Evolutionary conservation across 352 stramenopile genomes (phyloP).

Genomic region (Peronospora destructor): DNA sequence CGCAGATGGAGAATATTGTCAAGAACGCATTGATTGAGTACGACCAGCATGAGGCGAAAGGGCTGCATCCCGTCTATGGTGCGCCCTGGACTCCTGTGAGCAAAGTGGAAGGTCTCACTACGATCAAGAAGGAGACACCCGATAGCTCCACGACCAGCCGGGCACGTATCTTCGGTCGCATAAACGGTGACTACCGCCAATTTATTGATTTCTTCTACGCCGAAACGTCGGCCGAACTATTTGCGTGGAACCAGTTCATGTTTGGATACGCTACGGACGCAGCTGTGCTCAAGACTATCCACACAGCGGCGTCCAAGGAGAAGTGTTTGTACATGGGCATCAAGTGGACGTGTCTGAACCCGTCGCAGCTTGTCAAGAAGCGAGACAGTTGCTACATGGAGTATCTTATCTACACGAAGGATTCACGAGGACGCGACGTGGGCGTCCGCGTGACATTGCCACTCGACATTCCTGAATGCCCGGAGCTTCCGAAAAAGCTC

Average conservation of each 20-base stretch:
- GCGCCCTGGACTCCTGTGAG: constrained; percentile 28
- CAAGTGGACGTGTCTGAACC: constrained; percentile 70
- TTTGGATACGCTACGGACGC: constrained; percentile 57
- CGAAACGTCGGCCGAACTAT: constrained; percentile 54
- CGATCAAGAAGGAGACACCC: constrained; percentile 31
- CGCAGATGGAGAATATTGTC: constrained; percentile 33
- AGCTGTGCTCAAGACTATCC: constrained; percentile 62
- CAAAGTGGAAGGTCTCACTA: constrained; percentile 35
- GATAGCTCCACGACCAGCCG: constrained; percentile 14
- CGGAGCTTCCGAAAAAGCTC: constrained; percentile 37
- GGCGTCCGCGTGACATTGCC: constrained; percentile 59
- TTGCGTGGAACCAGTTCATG: constrained; percentile 71
- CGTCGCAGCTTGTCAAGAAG: constrained; percentile 52
- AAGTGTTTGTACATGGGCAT: constrained; percentile 69
- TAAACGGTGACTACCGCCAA: constrained; percentile 54
- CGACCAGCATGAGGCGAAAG: constrained; percentile 35
- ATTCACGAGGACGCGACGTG: constrained; percentile 51
- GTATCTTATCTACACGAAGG: constrained; percentile 63
- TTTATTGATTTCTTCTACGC: constrained; percentile 74
- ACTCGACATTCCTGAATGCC: constrained; percentile 59
- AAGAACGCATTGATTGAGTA: constrained; percentile 36
- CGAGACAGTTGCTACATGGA: constrained; percentile 77
- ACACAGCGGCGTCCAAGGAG: constrained; percentile 36
- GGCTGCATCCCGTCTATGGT: constrained; percentile 25
- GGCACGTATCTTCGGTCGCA: constrained; percentile 55